phyloP scores from a whole-genome alignment of 1,284 basidiomycete genomes.

The Gastroboletus turbinatus region DNA sequence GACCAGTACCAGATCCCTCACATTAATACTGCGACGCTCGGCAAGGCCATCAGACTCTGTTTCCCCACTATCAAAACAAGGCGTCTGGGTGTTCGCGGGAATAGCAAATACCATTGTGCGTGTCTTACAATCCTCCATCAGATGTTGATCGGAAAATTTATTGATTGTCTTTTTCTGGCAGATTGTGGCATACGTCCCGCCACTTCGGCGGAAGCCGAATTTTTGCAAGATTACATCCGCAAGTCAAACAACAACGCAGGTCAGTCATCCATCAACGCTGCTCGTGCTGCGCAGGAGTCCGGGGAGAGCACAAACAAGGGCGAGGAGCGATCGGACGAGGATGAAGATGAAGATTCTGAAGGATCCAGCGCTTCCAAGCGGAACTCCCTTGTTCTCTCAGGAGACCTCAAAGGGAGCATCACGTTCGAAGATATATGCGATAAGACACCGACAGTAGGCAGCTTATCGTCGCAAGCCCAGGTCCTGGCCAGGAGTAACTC shows the following conservation, averaged over 20 bases:
- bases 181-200: conserved; percentile 89
- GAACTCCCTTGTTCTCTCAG: conserved; percentile 65
- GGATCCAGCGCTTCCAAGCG: conserved; percentile 68
- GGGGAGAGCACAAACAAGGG: conserved; percentile 51
- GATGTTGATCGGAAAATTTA: conserved; percentile 32
- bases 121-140: conserved; percentile 34
- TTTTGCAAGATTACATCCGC: conserved; percentile 86
- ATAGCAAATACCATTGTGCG: conserved; percentile 90
- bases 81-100: conserved; percentile 85
- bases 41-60: conserved; percentile 89
- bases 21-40: conserved; percentile 91
- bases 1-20: conserved; percentile 88
- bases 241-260: conserved; percentile 83
- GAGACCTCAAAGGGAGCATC: conserved; percentile 57
- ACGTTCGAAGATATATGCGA: conserved; percentile 67
- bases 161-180: conserved; percentile 42
- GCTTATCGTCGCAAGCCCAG: conserved; percentile 73
- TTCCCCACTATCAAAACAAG: conserved; percentile 94
- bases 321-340: conserved; percentile 74
- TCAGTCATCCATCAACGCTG: conserved; percentile 68
- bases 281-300: conserved; percentile 64
- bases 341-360: conserved; percentile 82
- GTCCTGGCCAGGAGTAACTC: conserved; percentile 51
- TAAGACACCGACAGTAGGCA: conserved; percentile 80
- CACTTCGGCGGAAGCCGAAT: conserved; percentile 84